Conservation (phyloP, 192 early-diverging fungal genomes). For the Cetraspora pellucida region DNA sequence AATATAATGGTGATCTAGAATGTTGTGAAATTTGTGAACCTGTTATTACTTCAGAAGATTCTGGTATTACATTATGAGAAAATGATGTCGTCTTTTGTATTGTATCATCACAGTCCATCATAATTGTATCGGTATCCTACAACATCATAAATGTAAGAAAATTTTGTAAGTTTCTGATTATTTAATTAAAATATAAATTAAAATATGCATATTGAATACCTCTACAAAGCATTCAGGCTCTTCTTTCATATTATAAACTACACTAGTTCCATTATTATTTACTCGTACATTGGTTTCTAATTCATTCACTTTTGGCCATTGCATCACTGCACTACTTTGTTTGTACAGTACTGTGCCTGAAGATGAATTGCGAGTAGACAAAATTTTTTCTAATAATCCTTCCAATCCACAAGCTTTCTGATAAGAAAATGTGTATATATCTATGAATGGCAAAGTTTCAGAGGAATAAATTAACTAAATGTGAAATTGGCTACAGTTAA, state of each 20-base stretch:
- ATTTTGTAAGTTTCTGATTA: not conserved
- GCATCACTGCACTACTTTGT: not conserved
- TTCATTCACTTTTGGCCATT: not conserved
- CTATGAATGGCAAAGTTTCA: not conserved
- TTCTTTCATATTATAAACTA: not conserved
- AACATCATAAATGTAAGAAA: not conserved
- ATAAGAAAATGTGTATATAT: constrained; percentile 15
- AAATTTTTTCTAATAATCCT: constrained; percentile 18
- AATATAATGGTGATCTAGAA: not conserved
- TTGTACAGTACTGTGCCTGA: not conserved
- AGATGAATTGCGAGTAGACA: not conserved
- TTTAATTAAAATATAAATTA: not conserved
- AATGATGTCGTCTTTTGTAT: not conserved
- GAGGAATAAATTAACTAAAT: not conserved
- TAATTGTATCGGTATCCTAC: constrained; percentile 3
- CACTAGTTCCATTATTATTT: not conserved
- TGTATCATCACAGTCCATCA: constrained; percentile 14
- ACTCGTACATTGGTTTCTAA: no score
- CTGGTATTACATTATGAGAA: not conserved
- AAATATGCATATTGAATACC: not conserved
- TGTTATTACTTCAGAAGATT: not conserved
- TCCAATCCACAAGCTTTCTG: constrained; percentile 15
- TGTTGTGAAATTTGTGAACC: not conserved
- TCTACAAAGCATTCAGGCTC: not conserved
- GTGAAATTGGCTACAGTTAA: not conserved